Evolutionary conservation across 805 yeast genomes (phyloP), one percentile per base, ranked within the genome.

Genomic region (Candida jianshihensis): DNA sequence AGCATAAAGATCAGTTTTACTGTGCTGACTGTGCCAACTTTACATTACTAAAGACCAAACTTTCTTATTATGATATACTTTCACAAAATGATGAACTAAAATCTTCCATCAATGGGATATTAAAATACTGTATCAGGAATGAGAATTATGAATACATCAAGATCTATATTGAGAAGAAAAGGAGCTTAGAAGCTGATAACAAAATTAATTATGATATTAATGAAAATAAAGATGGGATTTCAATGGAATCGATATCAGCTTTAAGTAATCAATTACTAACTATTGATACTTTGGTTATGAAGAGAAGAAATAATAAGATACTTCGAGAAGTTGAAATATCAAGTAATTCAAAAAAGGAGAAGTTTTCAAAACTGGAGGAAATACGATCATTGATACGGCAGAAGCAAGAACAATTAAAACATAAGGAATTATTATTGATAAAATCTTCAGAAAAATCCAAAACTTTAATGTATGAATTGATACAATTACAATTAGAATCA

Each of bases 251-350:
- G 11, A 34, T 50, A 18, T 51, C 44, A n/a, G 54, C 54, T 3
- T 27, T 53, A 19, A 36, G 49, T 3, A 41, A 49, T 4, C 52
- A 51, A 29, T 32, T 53, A 19, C 34, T 49, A 29, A 48, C 49
- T 6, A 43, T 53, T 4, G 56, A 53, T 25, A 13, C 49, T 12
- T 35, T 49, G 27, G 34, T 47, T 13, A 15, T 42, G 22, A 43
- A 46, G 29, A 40, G 48, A 18, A 37, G 21, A 17, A 41, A 37
- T 22, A 36, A 29, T 6, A 51, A 37, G 30, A 36, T 47, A 1
- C 33, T 36, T 18, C 34, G 34, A 15, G 44, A 41, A 18, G 34
- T 51, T 11, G 38, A 40, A 19, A 3, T 11, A 1, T 15, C 39
- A n/a, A 36, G 27, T n/a, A 9, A 9, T 17, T 31, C 20, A 26